A percentile compares a stretch with the other conserved stretches of the same genome.
Conservation (phyloP, 179 eudicot species). For the Silene noctiflora region DNA sequence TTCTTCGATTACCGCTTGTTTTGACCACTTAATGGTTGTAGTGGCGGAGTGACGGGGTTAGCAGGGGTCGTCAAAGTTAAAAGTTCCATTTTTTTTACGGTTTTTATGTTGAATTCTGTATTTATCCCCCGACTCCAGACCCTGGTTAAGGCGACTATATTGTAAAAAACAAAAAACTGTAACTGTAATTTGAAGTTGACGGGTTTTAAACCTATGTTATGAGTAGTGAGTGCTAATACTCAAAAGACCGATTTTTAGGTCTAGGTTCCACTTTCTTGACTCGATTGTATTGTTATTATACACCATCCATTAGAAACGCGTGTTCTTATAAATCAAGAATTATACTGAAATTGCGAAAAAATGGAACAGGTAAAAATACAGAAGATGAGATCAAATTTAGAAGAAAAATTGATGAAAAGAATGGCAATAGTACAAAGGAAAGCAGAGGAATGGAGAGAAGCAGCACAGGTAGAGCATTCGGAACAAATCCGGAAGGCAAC, state of each 20-base stretch:
- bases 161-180: not conserved
- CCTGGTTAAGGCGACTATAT: too few species aligned
- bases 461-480: conserved; percentile 59
- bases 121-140: too few species aligned
- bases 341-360: not conserved
- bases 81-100: too few species aligned
- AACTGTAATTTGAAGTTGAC: not conserved
- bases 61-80: too few species aligned
- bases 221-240: not conserved
- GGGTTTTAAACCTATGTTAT: not conserved
- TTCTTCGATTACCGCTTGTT: not conserved
- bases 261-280: not conserved
- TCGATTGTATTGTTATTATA: not conserved
- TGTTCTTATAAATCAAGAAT: too few species aligned
- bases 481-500: conserved; percentile 49
- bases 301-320: too few species aligned
- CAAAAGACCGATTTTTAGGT: not conserved
- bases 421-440: conserved; percentile 68
- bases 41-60: too few species aligned
- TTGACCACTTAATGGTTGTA: too few species aligned
- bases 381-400: conserved; percentile 78
- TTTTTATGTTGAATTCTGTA: too few species aligned
- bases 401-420: conserved; percentile 81
- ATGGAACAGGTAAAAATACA: conserved; percentile 72
- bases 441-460: conserved; percentile 73